Conservation (phyloP, 2,329 filamentous ascomycete species). For the Nothophaeocryptopus gaeumannii region DNA sequence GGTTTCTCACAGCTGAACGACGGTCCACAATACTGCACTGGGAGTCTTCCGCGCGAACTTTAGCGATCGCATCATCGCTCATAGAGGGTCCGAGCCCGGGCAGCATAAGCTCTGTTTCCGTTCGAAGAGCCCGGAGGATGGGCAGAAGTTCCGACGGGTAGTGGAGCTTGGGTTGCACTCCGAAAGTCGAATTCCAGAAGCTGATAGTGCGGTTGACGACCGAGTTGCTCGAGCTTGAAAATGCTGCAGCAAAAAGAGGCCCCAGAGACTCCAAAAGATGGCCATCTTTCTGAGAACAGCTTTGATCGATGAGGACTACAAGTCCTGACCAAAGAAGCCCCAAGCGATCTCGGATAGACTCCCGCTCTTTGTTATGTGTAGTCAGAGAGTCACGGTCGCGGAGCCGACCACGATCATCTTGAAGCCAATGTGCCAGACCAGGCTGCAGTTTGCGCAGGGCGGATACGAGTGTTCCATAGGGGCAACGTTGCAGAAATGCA, state of each 20-base stretch:
- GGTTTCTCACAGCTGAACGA: not conserved
- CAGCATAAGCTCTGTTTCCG: slow-evolving; percentile 52
- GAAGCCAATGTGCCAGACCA: slow-evolving; percentile 58
- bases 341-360: no score
- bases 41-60: no score
- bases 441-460: slow-evolving; percentile 61
- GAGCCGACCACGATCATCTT: no score
- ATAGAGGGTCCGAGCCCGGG: slow-evolving; percentile 40
- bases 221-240: slow-evolving; percentile 51
- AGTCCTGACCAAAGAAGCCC: no score
- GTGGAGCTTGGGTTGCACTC: slow-evolving; percentile 55
- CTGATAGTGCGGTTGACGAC: slow-evolving; percentile 53
- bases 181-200: slow-evolving; percentile 71
- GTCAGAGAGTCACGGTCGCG: no score
- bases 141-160: slow-evolving; percentile 65
- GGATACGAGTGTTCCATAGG: slow-evolving; percentile 51
- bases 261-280: slow-evolving; percentile 54
- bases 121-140: slow-evolving; percentile 60
- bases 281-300: slow-evolving; percentile 52
- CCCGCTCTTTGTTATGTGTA: no score
- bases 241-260: slow-evolving; percentile 50
- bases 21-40: not conserved
- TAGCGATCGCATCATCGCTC: no score
- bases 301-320: no score
- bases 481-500: slow-evolving; percentile 39